Conservation (phyloP, 2,329 filamentous ascomycete genomes). For the Hymenotorrendiella dingleyae region DNA sequence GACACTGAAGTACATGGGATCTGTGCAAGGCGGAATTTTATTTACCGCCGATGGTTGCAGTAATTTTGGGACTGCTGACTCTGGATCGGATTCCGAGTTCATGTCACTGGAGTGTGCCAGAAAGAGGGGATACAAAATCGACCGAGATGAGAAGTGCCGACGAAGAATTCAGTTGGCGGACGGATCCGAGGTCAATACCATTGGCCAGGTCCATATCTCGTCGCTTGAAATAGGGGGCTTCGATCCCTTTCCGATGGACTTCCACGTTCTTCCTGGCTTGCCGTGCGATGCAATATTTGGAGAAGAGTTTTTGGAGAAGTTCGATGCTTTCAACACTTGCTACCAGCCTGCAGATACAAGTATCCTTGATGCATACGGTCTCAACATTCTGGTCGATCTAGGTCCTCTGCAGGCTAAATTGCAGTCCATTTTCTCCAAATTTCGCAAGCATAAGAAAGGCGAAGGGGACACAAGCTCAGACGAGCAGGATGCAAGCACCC, state of each 20-base stretch:
- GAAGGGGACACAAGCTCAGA: too few relatives aligned
- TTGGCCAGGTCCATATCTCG: constrained; percentile 5
- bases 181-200: background rate
- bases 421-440: too few relatives aligned
- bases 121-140: constrained; percentile 7
- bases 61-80: constrained; percentile 8
- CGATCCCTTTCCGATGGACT: background rate
- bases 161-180: constrained; percentile 3
- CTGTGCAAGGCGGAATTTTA: background rate
- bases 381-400: too few relatives aligned
- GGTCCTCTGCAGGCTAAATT: too few relatives aligned
- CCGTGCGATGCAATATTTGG: constrained; percentile 8
- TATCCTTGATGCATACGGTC: too few relatives aligned
- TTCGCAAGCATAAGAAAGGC: too few relatives aligned
- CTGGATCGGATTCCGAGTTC: constrained; percentile 10
- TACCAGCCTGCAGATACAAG: too few relatives aligned
- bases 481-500: too few relatives aligned
- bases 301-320: constrained; percentile 5
- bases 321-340: constrained; percentile 11
- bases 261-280: constrained; percentile 6
- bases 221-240: background rate
- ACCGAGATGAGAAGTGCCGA: constrained; percentile 2
- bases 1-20: background rate
- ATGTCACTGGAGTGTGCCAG: constrained; percentile 9
- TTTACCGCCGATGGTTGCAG: too few relatives aligned